A percentile compares a stretch with the other conserved stretches of the same genome.
These are phyloP conservation scores for Cinnamomum micranthum DNA, from an alignment of 164 flowering plant genomes.

Conservation along the genomic window DNA sequence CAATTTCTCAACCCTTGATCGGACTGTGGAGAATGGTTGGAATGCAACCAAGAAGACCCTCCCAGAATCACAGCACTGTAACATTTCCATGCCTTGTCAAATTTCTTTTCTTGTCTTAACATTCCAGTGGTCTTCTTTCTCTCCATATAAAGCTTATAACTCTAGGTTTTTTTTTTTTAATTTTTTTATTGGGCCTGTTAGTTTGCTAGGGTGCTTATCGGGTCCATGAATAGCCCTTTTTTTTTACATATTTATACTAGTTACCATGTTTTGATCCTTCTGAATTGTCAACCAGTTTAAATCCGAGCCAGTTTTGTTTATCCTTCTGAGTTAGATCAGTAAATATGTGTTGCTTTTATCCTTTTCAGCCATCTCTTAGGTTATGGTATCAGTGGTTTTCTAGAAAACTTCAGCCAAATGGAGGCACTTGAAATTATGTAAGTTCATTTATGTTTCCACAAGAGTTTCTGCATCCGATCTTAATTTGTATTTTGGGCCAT, in stretches of 20 bases:
- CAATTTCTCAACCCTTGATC: not conserved
- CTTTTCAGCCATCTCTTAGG: conserved; percentile 11
- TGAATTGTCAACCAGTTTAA: no score
- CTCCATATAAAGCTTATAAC: no score
- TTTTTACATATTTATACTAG: no score
- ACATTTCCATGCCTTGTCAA: not conserved
- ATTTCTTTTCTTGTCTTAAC: no score
- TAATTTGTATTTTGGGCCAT: no score
- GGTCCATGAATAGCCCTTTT: not conserved
- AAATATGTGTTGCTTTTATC: not conserved
- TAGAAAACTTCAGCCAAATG: conserved; percentile 15
- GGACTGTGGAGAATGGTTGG: conserved; percentile 2
- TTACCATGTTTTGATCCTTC: not conserved
- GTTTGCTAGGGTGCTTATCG: no score
- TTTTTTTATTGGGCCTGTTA: no score
- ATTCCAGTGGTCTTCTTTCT: no score
- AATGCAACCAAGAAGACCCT: not conserved
- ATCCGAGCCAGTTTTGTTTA: no score
- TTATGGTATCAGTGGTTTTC: conserved; percentile 8
- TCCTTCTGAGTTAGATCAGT: not conserved
- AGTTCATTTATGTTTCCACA: not conserved
- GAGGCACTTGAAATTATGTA: conserved; percentile 19
- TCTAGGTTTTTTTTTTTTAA: no score
- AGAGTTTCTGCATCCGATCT: not conserved
- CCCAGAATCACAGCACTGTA: conserved; percentile 8